Evolutionary conservation across 192 early-diverging fungal genomes (phyloP).

Genomic region (Ambispora gerdemannii): DNA sequence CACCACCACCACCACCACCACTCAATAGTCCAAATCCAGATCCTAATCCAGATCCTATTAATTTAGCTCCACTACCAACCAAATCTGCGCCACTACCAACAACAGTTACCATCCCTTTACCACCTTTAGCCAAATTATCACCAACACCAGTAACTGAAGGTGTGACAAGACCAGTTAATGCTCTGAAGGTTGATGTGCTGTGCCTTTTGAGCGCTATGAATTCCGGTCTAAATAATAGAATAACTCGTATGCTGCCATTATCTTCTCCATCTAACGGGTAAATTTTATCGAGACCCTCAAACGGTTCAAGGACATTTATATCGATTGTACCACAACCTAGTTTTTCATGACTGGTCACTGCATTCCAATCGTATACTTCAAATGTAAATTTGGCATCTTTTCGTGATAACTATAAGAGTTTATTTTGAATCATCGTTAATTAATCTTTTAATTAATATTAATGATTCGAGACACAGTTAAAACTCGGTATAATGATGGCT

Average conservation of each 20-base stretch:
- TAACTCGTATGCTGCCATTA: slow-evolving; percentile 47
- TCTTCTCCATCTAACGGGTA: slow-evolving; percentile 36
- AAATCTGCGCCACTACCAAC: slow-evolving; percentile 40
- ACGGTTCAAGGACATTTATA: slow-evolving; percentile 53
- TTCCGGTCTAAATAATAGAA: slow-evolving; percentile 57
- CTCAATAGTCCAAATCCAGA: slow-evolving; percentile 35
- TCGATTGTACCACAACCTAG: slow-evolving; percentile 55
- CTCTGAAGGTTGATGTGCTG: slow-evolving; percentile 43
- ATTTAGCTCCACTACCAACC: slow-evolving; percentile 26
- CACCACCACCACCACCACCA: slow-evolving; percentile 29
- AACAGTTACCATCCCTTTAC: slow-evolving; percentile 30
- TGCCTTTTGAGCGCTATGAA: slow-evolving; percentile 31
- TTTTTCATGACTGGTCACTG: slow-evolving; percentile 59
- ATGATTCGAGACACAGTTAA: background rate
- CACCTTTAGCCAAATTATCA: slow-evolving; percentile 48
- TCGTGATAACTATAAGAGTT: slow-evolving; percentile 40
- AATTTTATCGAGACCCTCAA: slow-evolving; percentile 44
- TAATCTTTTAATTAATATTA: background rate
- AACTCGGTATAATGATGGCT: too few relatives aligned
- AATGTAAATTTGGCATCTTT: slow-evolving; percentile 54
- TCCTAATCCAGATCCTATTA: slow-evolving; percentile 34
- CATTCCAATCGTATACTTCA: slow-evolving; percentile 78
- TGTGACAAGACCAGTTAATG: slow-evolving; percentile 52
- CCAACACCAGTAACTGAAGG: slow-evolving; percentile 60
- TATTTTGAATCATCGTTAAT: background rate